Conservation (phyloP, 139 green algal species). For the Chlorella ohadii region DNA sequence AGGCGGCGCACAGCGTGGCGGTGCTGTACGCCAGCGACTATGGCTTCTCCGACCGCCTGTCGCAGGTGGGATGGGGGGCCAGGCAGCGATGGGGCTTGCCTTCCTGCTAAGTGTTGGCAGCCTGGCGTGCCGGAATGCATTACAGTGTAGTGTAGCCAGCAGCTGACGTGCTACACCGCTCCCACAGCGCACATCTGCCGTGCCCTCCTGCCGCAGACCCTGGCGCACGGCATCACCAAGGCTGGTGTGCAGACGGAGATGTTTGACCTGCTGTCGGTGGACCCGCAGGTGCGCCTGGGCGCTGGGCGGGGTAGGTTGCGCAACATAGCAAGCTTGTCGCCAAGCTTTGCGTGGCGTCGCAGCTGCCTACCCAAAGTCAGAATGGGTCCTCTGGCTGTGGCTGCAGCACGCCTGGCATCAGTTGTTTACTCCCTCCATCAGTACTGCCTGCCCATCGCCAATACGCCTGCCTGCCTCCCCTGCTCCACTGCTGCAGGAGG, state of each 20-base stretch:
- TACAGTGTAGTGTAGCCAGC: too few relatives aligned
- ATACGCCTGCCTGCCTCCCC: not conserved
- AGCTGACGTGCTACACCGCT: too few relatives aligned
- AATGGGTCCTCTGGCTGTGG: too few relatives aligned
- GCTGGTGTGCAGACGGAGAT: conserved; percentile 87
- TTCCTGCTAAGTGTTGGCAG: not conserved
- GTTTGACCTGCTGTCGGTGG: conserved; percentile 84
- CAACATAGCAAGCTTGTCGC: too few relatives aligned
- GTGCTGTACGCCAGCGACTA: conserved; percentile 96
- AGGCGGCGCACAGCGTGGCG: conserved; percentile 68
- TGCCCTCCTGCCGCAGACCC: conserved; percentile 66
- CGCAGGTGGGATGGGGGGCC: not conserved
- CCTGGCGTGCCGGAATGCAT: not conserved
- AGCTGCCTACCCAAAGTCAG: too few relatives aligned
- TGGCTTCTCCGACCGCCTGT: conserved; percentile 91
- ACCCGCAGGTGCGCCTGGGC: conserved; percentile 83
- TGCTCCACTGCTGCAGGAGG: conserved; percentile 56
- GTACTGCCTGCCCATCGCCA: not conserved
- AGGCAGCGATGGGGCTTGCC: too few relatives aligned
- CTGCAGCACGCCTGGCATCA: too few relatives aligned
- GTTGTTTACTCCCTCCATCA: too few relatives aligned
- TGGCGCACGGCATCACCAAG: conserved; percentile 97
- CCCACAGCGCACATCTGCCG: too few relatives aligned
- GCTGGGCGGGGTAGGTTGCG: too few relatives aligned
- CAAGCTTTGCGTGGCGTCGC: too few relatives aligned